A percentile compares a stretch with the other conserved stretches of the same genome.
Conservation (phyloP, 345 rosid genomes). For the Corchorus capsularis region DNA sequence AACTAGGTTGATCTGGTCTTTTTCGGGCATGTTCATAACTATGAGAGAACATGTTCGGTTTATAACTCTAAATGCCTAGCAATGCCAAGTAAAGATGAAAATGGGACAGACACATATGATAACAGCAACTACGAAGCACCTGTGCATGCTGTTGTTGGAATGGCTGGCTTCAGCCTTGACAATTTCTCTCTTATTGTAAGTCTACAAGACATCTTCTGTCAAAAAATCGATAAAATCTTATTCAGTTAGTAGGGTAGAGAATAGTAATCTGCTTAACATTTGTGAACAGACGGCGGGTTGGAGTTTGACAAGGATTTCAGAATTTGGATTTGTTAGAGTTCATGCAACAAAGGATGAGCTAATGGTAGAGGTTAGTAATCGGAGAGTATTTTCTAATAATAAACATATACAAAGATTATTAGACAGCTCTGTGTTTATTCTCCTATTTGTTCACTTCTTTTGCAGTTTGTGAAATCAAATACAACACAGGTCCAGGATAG, state of each 20-base stretch:
- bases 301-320: conserved; percentile 54
- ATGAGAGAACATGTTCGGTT: conserved; percentile 67
- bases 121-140: conserved; percentile 60
- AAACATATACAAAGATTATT: neutral
- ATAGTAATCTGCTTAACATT: neutral
- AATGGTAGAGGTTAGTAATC: conserved; percentile 45
- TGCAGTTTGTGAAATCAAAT: conserved; percentile 54
- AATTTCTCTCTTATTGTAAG: conserved; percentile 39
- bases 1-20: conserved; percentile 61
- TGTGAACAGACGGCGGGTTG: conserved; percentile 36
- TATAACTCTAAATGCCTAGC: conserved; percentile 41
- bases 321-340: conserved; percentile 52
- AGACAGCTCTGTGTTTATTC: neutral
- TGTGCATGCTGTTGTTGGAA: conserved; percentile 62
- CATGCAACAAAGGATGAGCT: conserved; percentile 48
- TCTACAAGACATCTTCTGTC: neutral
- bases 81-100: conserved; percentile 49
- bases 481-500: conserved; percentile 42
- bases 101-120: conserved; percentile 52
- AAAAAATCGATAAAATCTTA: neutral
- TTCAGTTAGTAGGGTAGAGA: neutral
- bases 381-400: neutral
- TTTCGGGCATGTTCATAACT: conserved; percentile 73
- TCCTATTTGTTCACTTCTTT: neutral
- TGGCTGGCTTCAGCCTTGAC: conserved; percentile 66